Percentiles rank a stretch among this genome's conserved stretches.
Evolutionary conservation across 2,329 filamentous ascomycete species (phyloP).

Genomic region (Hypoxylon sp.): DNA sequence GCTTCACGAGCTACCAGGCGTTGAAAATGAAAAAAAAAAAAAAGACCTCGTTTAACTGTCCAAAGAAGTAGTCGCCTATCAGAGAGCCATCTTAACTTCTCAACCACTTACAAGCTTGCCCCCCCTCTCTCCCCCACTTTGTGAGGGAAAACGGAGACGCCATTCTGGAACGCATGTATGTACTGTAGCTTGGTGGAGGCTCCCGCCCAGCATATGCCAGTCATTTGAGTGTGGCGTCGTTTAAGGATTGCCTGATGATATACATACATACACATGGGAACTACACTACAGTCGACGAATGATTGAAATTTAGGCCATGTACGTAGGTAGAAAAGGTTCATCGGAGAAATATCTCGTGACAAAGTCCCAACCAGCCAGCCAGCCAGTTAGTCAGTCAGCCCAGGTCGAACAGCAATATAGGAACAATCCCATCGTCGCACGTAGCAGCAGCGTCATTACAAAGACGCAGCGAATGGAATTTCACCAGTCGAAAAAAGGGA

Average conservation of each 20-base stretch:
- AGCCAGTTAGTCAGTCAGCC: no score
- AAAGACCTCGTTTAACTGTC: slow-evolving; percentile 5
- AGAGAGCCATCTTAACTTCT: slow-evolving; percentile 1
- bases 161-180: slow-evolving; percentile 26
- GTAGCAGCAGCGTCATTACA: slow-evolving; percentile 31
- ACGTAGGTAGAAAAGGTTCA: slow-evolving; percentile 18
- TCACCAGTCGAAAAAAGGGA: slow-evolving; percentile 19
- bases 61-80: slow-evolving; percentile 3
- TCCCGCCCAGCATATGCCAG: slow-evolving; percentile 45
- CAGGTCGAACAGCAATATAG: slow-evolving; percentile 9
- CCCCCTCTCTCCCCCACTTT: slow-evolving; percentile 19
- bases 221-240: slow-evolving; percentile 43
- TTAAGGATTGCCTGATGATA: slow-evolving; percentile 39
- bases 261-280: slow-evolving; percentile 26
- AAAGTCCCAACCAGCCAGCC: neutral
- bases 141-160: slow-evolving; percentile 24
- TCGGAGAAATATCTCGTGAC: slow-evolving; percentile 42
- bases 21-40: neutral
- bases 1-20: slow-evolving; percentile 23
- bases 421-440: slow-evolving; percentile 23
- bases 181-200: slow-evolving; percentile 35
- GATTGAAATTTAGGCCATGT: slow-evolving; percentile 20
- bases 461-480: slow-evolving; percentile 12
- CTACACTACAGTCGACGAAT: slow-evolving; percentile 10
- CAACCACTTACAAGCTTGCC: slow-evolving; percentile 19